phyloP scores from a whole-genome alignment of 805 yeast genomes.

The Gaillardinia entomophila region DNA sequence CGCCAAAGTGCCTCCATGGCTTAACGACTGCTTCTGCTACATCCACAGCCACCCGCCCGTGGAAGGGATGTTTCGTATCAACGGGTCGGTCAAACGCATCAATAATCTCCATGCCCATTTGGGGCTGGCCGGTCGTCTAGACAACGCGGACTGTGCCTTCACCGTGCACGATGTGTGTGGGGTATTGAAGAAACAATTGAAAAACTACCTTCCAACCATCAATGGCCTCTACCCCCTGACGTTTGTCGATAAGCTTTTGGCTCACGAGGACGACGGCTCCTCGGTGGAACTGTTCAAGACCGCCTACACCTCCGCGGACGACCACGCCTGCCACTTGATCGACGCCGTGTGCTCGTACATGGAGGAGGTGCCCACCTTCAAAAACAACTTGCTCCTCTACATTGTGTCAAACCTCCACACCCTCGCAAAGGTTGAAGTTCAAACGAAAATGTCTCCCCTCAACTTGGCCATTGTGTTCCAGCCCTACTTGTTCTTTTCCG shows the following conservation, averaged over 20 bases:
- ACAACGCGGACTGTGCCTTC: slow-evolving; percentile 5
- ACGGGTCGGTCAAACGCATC: slow-evolving; percentile 24
- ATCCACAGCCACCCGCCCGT: slow-evolving; percentile 11
- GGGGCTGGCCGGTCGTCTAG: slow-evolving; percentile 13
- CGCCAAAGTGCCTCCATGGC: slow-evolving; percentile 11
- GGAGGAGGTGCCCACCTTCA: slow-evolving; percentile 8
- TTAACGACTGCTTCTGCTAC: slow-evolving; percentile 15
- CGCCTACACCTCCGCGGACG: slow-evolving; percentile 3
- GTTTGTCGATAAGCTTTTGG: slow-evolving; percentile 5
- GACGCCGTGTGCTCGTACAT: slow-evolving; percentile 7
- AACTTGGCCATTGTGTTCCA: slow-evolving; percentile 27
- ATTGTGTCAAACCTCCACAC: slow-evolving; percentile 8
- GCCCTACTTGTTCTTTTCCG: slow-evolving; percentile 19
- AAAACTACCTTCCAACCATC: slow-evolving; percentile 8
- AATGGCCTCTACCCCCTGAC: slow-evolving; percentile 6
- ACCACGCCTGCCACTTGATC: slow-evolving; percentile 6
- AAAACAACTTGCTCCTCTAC: slow-evolving; percentile 13
- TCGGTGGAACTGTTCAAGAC: slow-evolving; percentile 1
- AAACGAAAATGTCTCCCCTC: slow-evolving; percentile 22
- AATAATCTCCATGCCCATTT: slow-evolving; percentile 11
- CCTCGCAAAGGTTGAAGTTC: slow-evolving; percentile 9
- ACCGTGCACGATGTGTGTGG: slow-evolving; percentile 24
- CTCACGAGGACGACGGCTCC: slow-evolving; percentile 1
- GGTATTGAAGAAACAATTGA: slow-evolving; percentile 16
- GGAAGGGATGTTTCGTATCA: slow-evolving; percentile 27